phyloP scores from a whole-genome alignment of 1,284 basidiomycete genomes.

The Apiotrichum mycotoxinovorans region DNA sequence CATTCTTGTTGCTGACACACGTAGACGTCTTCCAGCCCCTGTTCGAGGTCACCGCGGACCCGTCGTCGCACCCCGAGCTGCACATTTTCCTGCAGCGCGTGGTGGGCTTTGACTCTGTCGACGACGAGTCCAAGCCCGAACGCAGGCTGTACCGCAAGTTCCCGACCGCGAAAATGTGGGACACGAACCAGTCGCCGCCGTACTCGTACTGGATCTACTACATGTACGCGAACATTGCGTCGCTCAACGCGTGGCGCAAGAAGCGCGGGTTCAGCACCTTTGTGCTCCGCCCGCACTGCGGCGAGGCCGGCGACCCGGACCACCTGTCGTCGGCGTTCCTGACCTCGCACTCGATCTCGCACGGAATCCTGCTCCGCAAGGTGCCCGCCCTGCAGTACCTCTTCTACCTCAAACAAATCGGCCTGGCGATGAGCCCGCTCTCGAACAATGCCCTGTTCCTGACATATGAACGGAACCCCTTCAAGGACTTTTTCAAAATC shows the following conservation, averaged over 20 bases:
- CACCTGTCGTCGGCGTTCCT: constrained; percentile 94
- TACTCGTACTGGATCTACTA: constrained; percentile 98
- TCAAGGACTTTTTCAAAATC: constrained; percentile 94
- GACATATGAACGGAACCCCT: constrained; percentile 91
- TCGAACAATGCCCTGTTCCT: constrained; percentile 98
- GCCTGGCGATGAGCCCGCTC: constrained; percentile 95
- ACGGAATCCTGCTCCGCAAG: constrained; percentile 95
- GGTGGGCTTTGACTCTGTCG: constrained; percentile 93
- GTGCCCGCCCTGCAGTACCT: constrained; percentile 85
- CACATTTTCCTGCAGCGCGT: constrained; percentile 95
- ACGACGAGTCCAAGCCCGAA: constrained; percentile 96
- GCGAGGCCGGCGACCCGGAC: constrained; percentile 97
- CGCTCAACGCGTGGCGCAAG: constrained; percentile 87
- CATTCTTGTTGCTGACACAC: too few species aligned
- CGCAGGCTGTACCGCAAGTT: constrained; percentile 90
- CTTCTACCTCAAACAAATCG: constrained; percentile 95
- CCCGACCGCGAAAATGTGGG: constrained; percentile 89
- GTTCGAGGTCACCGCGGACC: constrained; percentile 95
- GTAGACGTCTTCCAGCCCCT: constrained; percentile 88
- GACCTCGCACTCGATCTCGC: constrained; percentile 95
- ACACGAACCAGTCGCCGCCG: constrained; percentile 82
- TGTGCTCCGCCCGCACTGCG: constrained; percentile 93
- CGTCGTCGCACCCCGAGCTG: constrained; percentile 82
- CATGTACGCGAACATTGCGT: constrained; percentile 94
- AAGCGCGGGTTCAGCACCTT: constrained; percentile 92